phyloP scores from a whole-genome alignment of 2,329 filamentous ascomycete species.

The Daldinia sp. region DNA sequence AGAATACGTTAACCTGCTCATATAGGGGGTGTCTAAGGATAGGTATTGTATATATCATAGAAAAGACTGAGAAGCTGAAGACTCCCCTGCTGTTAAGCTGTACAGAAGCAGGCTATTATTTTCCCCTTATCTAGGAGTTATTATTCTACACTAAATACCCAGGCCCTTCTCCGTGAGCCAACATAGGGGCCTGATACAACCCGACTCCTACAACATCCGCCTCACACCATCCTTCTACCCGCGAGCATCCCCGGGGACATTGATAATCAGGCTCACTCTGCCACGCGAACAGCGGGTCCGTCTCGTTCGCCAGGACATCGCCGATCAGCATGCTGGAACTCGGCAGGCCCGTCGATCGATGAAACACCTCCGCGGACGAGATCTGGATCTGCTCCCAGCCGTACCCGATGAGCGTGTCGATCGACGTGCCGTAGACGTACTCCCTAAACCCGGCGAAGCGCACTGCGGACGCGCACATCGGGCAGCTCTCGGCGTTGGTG shows the following conservation, averaged over 20 bases:
- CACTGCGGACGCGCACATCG: conserved; percentile 69
- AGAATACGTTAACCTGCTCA: not conserved
- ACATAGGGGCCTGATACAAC: not conserved
- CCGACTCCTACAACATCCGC: conserved; percentile 4
- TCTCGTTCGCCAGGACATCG: conserved; percentile 63
- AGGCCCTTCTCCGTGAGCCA: not conserved
- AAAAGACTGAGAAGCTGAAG: not conserved
- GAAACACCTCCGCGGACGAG: conserved; percentile 60
- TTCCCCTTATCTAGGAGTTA: not conserved
- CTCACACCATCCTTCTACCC: conserved; percentile 28
- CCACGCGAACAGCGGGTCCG: conserved; percentile 66
- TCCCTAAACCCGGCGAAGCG: conserved; percentile 67
- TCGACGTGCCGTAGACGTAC: conserved; percentile 66
- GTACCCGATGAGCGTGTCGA: conserved; percentile 58
- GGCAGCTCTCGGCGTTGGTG: conserved; percentile 68
- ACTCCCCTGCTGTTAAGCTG: not conserved
- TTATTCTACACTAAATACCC: not conserved
- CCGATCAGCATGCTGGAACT: conserved; percentile 56
- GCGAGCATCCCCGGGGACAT: conserved; percentile 34
- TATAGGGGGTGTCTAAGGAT: not conserved
- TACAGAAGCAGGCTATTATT: not conserved
- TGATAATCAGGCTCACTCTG: conserved; percentile 57
- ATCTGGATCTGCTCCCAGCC: conserved; percentile 67
- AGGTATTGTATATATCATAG: not conserved
- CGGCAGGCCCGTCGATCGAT: conserved; percentile 55